Evolutionary conservation across 257 asterid genomes (phyloP), one percentile per base, ranked within the genome.

Genomic region (Hygrophila difformis): DNA sequence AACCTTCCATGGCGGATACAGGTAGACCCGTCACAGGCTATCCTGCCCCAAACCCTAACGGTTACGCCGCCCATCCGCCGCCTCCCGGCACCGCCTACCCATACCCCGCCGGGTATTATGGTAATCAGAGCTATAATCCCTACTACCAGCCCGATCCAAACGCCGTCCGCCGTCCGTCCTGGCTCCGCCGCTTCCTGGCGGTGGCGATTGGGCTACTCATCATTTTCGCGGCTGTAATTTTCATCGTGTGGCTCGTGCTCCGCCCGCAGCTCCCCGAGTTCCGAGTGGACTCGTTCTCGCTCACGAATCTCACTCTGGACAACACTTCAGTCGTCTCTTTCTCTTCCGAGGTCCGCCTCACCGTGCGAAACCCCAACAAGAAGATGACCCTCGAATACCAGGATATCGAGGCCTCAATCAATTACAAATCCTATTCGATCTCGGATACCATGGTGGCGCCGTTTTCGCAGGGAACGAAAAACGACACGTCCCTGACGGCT

Each of bases 221-320:
- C 40, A 41, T 79, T 33, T 15, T 70, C 12, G 84, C 64, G 2
- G 54, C 70, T 1, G 34, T 71, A 22, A 19, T 71, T 47, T 69
- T 74, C 67, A 77, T 83, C 52, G 53, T 66, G 7, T 83, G 87
- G 87, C 74, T 83, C 2, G 60, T 79, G 11, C 65, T 79, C 18
- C 94, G 87, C 20, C 94, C 92, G 1, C 70, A 65, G 18, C 56
- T 70, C 13, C 94, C 87, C 13, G 74, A 74, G 39, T 63, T 83
- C 60, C 72, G 80, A 3, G 73, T 79, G 52, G 87, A 79, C 38
- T 64, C 78, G 6, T 21, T 83, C 10, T 48, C 84, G 2, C 39
- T 83, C 9, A 59, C 84, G 17, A 63, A 70, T 45, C 58, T 79
- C 44, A 67, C 65, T 0, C 22, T 76, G 51, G 41, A 44, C 28